These are phyloP conservation scores for Brasenia schreberi DNA, from an alignment of 164 flowering plant species.

Conservation along the genomic window DNA sequence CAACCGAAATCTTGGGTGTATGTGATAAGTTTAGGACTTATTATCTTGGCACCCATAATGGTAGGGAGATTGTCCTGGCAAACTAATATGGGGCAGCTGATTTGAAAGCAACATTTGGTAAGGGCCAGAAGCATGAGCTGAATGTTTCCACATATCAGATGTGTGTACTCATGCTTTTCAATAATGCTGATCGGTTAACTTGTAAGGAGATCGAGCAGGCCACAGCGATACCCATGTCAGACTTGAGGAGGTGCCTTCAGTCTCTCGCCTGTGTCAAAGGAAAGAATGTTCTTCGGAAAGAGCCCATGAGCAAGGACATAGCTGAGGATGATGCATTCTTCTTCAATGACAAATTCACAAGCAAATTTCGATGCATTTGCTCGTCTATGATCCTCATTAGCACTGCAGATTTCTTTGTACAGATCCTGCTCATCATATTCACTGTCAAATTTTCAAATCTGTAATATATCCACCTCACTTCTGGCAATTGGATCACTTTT, in stretches of 20 bases:
- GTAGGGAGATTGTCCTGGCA: slow-evolving; percentile 46
- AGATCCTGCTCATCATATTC: too few relatives aligned
- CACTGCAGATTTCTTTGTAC: too few relatives aligned
- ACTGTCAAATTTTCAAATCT: too few relatives aligned
- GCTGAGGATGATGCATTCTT: slow-evolving; percentile 74
- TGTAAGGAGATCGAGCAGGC: slow-evolving; percentile 53
- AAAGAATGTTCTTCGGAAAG: slow-evolving; percentile 71
- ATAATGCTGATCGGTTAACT: slow-evolving; percentile 27
- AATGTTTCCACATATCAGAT: slow-evolving; percentile 81
- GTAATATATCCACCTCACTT: too few relatives aligned
- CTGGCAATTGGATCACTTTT: too few relatives aligned
- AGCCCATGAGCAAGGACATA: slow-evolving; percentile 91
- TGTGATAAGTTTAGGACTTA: slow-evolving; percentile 49
- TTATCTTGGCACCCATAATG: slow-evolving; percentile 51
- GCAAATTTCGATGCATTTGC: too few relatives aligned
- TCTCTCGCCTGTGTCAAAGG: slow-evolving; percentile 64
- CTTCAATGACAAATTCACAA: slow-evolving; percentile 74
- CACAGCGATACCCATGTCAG: slow-evolving; percentile 46
- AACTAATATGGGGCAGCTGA: slow-evolving; percentile 55
- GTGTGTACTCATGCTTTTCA: slow-evolving; percentile 58
- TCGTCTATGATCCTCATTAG: too few relatives aligned
- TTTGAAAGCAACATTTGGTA: slow-evolving; percentile 44
- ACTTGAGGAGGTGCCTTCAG: slow-evolving; percentile 48
- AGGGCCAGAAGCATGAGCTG: slow-evolving; percentile 86
- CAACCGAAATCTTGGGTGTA: slow-evolving; percentile 50